Base-by-base conservation (phyloP, 2,329 filamentous ascomycete genomes). In the Penicillium freii region DNA sequence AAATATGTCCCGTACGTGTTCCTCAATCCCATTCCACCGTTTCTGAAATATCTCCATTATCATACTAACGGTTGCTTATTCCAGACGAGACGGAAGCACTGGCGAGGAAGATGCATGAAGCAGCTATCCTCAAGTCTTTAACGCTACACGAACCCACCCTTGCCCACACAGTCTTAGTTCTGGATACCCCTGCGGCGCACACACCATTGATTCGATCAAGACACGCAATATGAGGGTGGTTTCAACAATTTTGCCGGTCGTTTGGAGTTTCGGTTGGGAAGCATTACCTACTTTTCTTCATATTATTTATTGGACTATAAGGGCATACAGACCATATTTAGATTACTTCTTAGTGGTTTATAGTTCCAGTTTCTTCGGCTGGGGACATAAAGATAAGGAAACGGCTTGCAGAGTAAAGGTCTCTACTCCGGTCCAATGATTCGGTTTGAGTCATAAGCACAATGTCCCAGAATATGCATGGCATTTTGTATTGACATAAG, bases 1-100 rank as follows among this genome's bases (percentile, higher is more conserved):
- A 82, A 81, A 69, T 87, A 87, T 65, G 80, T 86, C 43, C 84
- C 85, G 78, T 81, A 72, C 64, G 80, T 72, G 17, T 31, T 44
- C 21, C 34, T 29, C 42, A 9, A 51, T 21, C 23, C 21, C 5
- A 13, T 23, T 45, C n/a, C 38, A 38, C 23, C 1, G 3, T n/a
- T n/a, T 21, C 6, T 17, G 10, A 29, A 3, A 15, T 31, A 15
- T 21, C 11, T 31, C 8, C 36, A 7, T 15, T 5, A 1, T 7
- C 8, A 42, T 58, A 46, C 61, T 65, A 29, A 67, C 49, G 15
- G 11, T 6, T 48, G 34, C 17, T 48, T 33, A 13, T 50, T 49
- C 38, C 43, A 78, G 75, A 58, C 72, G 78, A 61, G 78, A 81
- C 63, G 78, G 78, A 53, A 80, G 75, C 56, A 76, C 73, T 19